A percentile compares a stretch with the other conserved stretches of the same genome.
These are phyloP conservation scores for Obelidium mucronatum DNA, from an alignment of 192 early-diverging fungal species.

Conservation along the genomic window DNA sequence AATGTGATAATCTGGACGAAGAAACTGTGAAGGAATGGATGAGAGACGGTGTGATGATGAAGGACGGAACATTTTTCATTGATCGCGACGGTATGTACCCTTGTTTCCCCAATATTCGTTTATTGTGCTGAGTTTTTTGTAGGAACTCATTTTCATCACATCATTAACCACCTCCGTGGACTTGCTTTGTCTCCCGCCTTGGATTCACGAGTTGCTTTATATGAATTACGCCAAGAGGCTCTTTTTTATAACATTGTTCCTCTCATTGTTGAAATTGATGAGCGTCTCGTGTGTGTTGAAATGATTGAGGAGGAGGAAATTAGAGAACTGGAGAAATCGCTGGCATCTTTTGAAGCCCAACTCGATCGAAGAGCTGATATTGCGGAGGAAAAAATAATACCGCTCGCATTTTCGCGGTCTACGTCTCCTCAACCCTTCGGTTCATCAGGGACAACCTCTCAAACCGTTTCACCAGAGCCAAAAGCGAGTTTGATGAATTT, in stretches of 20 bases:
- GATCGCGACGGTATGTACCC: conserved; percentile 50
- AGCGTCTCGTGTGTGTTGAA: conserved; percentile 34
- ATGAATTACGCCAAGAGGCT: conserved; percentile 28
- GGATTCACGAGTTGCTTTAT: not conserved
- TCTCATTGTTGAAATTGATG: conserved; percentile 40
- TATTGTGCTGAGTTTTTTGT: conserved; percentile 1
- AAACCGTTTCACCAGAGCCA: not conserved
- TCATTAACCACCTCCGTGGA: conserved; percentile 59
- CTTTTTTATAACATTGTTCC: conserved; percentile 39
- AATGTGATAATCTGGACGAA: conserved; percentile 15
- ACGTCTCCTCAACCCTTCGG: not conserved
- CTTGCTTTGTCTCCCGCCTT: conserved; percentile 33
- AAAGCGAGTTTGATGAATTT: not conserved
- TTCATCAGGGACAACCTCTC: not conserved
- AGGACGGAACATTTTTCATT: conserved; percentile 47
- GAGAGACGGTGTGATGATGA: conserved; percentile 36
- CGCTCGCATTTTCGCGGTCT: not conserved
- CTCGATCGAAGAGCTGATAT: not conserved
- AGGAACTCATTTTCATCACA: conserved; percentile 53
- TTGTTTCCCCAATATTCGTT: not conserved
- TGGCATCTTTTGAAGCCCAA: not conserved
- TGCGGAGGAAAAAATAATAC: no score
- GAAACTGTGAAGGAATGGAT: conserved; percentile 36
- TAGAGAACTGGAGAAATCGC: conserved; percentile 3
- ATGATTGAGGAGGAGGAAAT: conserved; percentile 35